Evolutionary conservation across 1,139 yeast species (phyloP).

Genomic region (Candida albicans): DNA sequence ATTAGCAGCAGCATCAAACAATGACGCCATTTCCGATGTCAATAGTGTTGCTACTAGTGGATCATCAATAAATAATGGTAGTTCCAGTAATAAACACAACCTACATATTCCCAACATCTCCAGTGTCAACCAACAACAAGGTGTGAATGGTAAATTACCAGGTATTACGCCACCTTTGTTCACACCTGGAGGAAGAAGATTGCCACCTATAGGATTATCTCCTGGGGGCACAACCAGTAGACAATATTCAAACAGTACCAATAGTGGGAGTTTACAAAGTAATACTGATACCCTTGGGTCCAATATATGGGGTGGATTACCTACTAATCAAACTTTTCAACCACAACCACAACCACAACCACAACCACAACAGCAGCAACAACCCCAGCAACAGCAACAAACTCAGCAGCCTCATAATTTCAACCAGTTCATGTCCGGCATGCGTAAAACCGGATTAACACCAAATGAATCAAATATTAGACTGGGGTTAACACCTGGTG

Average conservation of each 20-base stretch:
- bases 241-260: slow-evolving; percentile 3
- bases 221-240: slow-evolving; percentile 26
- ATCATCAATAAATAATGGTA: slow-evolving; percentile 5
- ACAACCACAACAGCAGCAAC: slow-evolving; percentile 16
- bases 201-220: slow-evolving; percentile 55
- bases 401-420: slow-evolving; percentile 16
- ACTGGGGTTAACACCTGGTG: slow-evolving; percentile 60
- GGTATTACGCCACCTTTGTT: slow-evolving; percentile 55
- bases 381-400: slow-evolving; percentile 13
- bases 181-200: slow-evolving; percentile 61
- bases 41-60: slow-evolving; percentile 4
- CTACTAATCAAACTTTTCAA: slow-evolving; percentile 13
- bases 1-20: slow-evolving; percentile 5
- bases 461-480: slow-evolving; percentile 70
- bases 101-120: slow-evolving; percentile 37
- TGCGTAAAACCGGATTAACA: slow-evolving; percentile 59
- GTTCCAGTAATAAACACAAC: slow-evolving; percentile 30
- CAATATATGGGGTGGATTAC: slow-evolving; percentile 1
- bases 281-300: neutral
- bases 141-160: slow-evolving; percentile 29
- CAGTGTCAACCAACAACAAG: slow-evolving; percentile 18
- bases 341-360: slow-evolving; percentile 13
- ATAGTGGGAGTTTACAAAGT: neutral
- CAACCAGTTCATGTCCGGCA: slow-evolving; percentile 31
- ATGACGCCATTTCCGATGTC: slow-evolving; percentile 4